Evolutionary conservation across 768 basidiomycete species (phyloP), one percentile per base, ranked within the genome.

Genomic region (Lentinula sp.): DNA sequence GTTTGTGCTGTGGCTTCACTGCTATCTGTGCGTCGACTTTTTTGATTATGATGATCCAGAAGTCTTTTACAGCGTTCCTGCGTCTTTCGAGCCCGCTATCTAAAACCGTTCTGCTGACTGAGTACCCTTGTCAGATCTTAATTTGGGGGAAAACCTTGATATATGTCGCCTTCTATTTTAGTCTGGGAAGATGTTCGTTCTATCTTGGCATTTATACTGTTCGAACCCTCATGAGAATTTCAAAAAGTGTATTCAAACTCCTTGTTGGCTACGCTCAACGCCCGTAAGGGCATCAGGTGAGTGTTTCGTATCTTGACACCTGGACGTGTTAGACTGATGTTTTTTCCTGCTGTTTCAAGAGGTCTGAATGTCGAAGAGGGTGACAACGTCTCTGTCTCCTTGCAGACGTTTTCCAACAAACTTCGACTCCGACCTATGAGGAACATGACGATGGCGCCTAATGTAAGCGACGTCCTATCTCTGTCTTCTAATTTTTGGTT

Each of bases 91-190:
- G 35, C 4, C 56, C 39, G 56, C 4, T 12, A 16, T n/a, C n/a
- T 37, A 36, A 9, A 41, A 20, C n/a, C 55, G 39, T 8, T 15
- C 23, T 18, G 9, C 9, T 9, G 12, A 46, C n/a, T 33, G 42
- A 57, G 48, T 42, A 16, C 60, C 61, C 61, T 28, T 63, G 20
- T 57, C 45, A 83, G 80, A 82, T 82, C 61, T 66, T 82, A 8
- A 69, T 76, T 3, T 79, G 77, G 71, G 78, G 77, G 12, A 67
- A 78, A 41, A 81, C 81, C 3, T 73, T 85, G 61, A 79, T 84
- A 52, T 85, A 85, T 67, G 82, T 83, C 37, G 77, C 79, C 48
- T 85, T 85, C 70, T 85, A 81, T 70, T 83, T 85, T 72, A 76
- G 77, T 59, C 71, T 83, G 35, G 81, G 82, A 63, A 77, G 81